Base-by-base conservation (phyloP, 306 rosid species). In the Senna siamea region DNA sequence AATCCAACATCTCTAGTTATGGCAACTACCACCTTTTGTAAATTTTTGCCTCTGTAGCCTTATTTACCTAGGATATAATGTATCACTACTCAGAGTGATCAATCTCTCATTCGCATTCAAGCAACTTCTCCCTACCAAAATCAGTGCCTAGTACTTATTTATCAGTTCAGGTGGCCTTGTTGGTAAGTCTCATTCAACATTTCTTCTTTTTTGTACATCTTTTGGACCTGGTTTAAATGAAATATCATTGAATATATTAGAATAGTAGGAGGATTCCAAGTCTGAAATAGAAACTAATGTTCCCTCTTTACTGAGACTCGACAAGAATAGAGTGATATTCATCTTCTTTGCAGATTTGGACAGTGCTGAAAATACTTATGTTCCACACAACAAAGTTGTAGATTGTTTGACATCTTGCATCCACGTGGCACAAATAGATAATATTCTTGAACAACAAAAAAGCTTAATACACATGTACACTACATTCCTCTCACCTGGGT, bases 321-420 rank as follows among this genome's bases (percentile, higher is more conserved):
- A 3, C 65, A 44, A 32, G 28, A 23, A 14, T 69, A 30, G 65
- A 70, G 52, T 23, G 52, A 37, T 9, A 9, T 15, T 20, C 38
- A 26, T 72, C 47, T 52, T 56, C 26, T 82, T 58, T 70, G 84
- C 89, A 91, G 98, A 85, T 72, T 46, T 57, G 46, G 89, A 77
- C 47, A 72, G 72, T 72, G 77, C 13, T 61, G 92, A 88, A 73
- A 88, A 81, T 78, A 14, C 35, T 69, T 78, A 85, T 56, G 78
- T 93, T 82, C 92, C 97, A 26, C 85, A 80, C 35, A 88, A 74
- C 78, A 93, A 91, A 89, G 75, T 88, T 68, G 85, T 91, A 76
- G 92, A 82, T 62, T 93, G 98, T 80, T 66, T 93, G 77, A 91
- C 89, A 73, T 84, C 97, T 76, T 84, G 96, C 84, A 88, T 93